Conservation (phyloP, 139 green algal species). For the Chlamydomonas sp. region DNA sequence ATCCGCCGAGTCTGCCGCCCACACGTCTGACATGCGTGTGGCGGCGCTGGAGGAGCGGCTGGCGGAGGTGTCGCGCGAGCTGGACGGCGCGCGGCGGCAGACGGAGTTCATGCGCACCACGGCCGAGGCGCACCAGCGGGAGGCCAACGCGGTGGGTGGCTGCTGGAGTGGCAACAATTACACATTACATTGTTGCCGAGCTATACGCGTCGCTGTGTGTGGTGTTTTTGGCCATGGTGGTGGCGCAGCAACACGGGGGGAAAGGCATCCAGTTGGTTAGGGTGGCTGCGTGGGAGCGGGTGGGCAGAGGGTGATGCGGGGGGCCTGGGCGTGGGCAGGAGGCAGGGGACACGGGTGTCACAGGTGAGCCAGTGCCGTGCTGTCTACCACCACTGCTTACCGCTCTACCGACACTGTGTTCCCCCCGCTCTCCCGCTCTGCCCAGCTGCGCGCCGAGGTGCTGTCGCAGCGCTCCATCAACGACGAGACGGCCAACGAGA, state of each 20-base stretch:
- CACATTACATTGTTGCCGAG: no score
- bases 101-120: conserved; percentile 33
- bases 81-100: conserved; percentile 23
- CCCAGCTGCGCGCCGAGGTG: conserved; percentile 31
- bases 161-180: background rate
- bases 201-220: no score
- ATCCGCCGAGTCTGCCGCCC: background rate
- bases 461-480: conserved; percentile 30
- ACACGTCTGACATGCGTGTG: conserved; percentile 7
- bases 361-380: background rate
- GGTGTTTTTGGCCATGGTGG: background rate
- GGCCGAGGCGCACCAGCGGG: conserved; percentile 38
- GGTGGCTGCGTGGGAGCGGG: background rate
- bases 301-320: no score
- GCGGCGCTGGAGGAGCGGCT: conserved; percentile 28
- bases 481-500: conserved; percentile 38
- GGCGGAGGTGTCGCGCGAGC: background rate
- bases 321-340: background rate
- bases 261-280: background rate
- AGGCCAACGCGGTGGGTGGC: conserved; percentile 25
- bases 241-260: background rate
- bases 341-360: background rate
- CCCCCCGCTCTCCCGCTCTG: background rate
- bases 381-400: background rate
- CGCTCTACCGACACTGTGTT: background rate